Conservation (phyloP, 2,329 filamentous ascomycete genomes). For the Verruconis gallopava region DNA sequence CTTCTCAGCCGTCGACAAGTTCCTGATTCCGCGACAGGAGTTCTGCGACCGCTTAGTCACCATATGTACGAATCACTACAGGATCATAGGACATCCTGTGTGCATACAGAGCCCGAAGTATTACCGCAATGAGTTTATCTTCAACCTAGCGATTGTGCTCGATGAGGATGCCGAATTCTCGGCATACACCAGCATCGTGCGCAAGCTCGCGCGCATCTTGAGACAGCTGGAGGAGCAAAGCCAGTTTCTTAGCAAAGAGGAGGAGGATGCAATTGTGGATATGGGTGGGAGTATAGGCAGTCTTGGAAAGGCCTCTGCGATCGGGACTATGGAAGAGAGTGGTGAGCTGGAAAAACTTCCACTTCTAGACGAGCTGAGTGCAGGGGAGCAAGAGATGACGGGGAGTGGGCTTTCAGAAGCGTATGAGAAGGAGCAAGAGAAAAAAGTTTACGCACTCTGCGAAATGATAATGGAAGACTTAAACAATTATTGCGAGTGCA, state of each 20-base stretch:
- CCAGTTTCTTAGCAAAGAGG: conserved; percentile 60
- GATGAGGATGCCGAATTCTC: conserved; percentile 56
- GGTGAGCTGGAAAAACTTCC: not conserved
- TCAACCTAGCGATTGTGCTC: conserved; percentile 87
- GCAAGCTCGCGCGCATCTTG: conserved; percentile 74
- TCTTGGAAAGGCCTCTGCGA: not conserved
- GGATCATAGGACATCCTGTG: conserved; percentile 77
- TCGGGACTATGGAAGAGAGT: not conserved
- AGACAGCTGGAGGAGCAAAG: conserved; percentile 85
- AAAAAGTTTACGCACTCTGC: conserved; percentile 55
- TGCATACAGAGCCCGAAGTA: conserved; percentile 69
- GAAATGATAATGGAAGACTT: conserved; percentile 83
- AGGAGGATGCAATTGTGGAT: conserved; percentile 13
- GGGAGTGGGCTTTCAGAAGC: conserved; percentile 10
- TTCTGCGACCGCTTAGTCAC: conserved; percentile 88
- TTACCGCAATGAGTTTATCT: conserved; percentile 90
- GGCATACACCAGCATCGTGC: conserved; percentile 72
- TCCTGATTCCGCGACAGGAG: conserved; percentile 87
- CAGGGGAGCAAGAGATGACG: not conserved
- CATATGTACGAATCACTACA: conserved; percentile 60
- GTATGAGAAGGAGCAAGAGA: conserved; percentile 27
- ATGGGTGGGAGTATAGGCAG: not conserved
- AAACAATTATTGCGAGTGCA: conserved; percentile 95
- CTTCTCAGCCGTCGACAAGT: conserved; percentile 77
- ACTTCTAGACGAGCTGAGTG: conserved; percentile 1